These are phyloP conservation scores for Leucaena leucocephala DNA, from an alignment of 306 rosid species.

Conservation along the genomic window DNA sequence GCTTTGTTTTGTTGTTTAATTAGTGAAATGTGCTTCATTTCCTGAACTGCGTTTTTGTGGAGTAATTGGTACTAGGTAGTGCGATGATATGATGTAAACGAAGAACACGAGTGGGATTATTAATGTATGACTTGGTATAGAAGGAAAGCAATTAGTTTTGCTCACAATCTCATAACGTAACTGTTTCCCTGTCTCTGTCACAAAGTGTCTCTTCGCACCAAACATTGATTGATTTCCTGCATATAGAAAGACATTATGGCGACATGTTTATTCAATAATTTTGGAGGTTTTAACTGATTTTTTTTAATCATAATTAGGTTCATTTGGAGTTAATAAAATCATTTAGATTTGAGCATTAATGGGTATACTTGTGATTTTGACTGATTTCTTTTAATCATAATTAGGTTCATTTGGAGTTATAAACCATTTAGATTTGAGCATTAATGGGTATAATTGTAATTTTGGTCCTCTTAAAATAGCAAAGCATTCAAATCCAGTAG, in stretches of 20 bases:
- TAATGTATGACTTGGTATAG: slow-evolving; percentile 37
- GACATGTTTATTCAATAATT: background rate
- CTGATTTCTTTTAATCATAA: background rate
- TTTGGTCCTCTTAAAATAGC: background rate
- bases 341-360: background rate
- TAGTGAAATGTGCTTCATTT: background rate
- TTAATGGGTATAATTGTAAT: background rate
- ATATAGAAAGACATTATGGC: background rate
- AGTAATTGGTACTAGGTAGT: too few relatives aligned
- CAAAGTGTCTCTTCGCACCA: background rate
- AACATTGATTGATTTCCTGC: background rate
- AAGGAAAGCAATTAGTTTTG: slow-evolving; percentile 41
- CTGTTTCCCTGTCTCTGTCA: slow-evolving; percentile 5
- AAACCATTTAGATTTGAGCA: background rate
- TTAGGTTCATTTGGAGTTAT: background rate
- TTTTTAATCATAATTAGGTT: background rate
- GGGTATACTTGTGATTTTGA: background rate
- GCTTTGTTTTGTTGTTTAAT: background rate
- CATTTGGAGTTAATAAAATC: too few relatives aligned
- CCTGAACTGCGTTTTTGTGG: background rate
- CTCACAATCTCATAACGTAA: background rate
- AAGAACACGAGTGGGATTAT: background rate
- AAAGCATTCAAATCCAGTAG: background rate
- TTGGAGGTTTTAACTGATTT: background rate
- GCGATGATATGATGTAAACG: too few relatives aligned